Percentiles rank a stretch among this genome's conserved stretches.
phyloP scores from a whole-genome alignment of 2,329 filamentous ascomycete species.

The Pseudopithomyces chartarum region DNA sequence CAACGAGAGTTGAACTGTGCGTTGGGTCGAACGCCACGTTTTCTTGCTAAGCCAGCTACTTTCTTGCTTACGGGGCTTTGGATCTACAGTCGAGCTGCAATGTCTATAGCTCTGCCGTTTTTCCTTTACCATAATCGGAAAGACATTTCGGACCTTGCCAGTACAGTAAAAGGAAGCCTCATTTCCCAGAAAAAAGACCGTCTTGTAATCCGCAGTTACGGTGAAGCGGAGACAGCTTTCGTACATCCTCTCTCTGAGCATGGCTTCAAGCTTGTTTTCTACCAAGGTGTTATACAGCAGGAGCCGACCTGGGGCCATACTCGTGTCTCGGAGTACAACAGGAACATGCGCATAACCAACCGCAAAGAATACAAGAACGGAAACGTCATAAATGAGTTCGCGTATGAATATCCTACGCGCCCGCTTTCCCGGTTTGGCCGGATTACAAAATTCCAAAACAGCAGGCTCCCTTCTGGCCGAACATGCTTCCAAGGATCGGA shows the following conservation, averaged over 20 bases:
- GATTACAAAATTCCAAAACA: slow-evolving; percentile 46
- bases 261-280: slow-evolving; percentile 46
- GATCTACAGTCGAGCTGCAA: slow-evolving; percentile 53
- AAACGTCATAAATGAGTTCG: slow-evolving; percentile 52
- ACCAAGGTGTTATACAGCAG: slow-evolving; percentile 45
- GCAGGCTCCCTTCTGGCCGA: slow-evolving; percentile 45
- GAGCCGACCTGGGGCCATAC: slow-evolving; percentile 54
- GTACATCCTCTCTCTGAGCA: slow-evolving; percentile 43
- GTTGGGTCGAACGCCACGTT: slow-evolving; percentile 40
- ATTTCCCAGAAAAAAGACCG: slow-evolving; percentile 54
- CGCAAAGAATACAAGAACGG: slow-evolving; percentile 53
- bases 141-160: slow-evolving; percentile 53
- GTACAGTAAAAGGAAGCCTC: slow-evolving; percentile 56
- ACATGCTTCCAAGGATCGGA: slow-evolving; percentile 54
- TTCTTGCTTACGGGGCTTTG: slow-evolving; percentile 54
- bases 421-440: slow-evolving; percentile 38
- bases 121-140: slow-evolving; percentile 57
- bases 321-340: slow-evolving; percentile 55
- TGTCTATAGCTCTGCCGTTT: slow-evolving; percentile 52
- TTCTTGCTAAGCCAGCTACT: slow-evolving; percentile 45
- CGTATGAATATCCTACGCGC: slow-evolving; percentile 53
- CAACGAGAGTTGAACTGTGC: slow-evolving; percentile 57
- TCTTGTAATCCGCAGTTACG: slow-evolving; percentile 54
- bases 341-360: slow-evolving; percentile 51
- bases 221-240: slow-evolving; percentile 57